A percentile compares a stretch with the other conserved stretches of the same genome.
Evolutionary conservation across 192 early-diverging fungal genomes (phyloP).

Genomic region (Paraglomus occultum): DNA sequence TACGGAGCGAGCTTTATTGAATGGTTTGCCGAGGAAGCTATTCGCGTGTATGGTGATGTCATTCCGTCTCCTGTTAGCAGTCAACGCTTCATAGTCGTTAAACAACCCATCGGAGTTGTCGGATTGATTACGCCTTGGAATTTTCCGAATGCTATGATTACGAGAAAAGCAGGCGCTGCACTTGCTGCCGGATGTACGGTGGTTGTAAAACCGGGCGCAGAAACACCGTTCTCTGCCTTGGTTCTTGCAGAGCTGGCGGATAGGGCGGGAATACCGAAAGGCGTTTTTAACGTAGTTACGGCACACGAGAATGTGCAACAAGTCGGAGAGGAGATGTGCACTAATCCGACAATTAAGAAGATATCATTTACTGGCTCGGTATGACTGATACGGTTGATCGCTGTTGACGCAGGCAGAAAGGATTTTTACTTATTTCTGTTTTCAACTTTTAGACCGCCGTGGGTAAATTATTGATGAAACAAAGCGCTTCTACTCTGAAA

Average conservation of each 20-base stretch:
- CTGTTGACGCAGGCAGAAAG: background rate
- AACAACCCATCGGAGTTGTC: conserved; percentile 77
- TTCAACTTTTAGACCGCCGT: conserved; percentile 49
- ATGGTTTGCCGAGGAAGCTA: conserved; percentile 88
- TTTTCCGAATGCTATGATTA: conserved; percentile 85
- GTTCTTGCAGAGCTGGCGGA: conserved; percentile 52
- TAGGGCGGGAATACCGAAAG: conserved; percentile 62
- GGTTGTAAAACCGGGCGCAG: conserved; percentile 68
- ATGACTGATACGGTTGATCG: conserved; percentile 5
- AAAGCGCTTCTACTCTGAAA: conserved; percentile 64
- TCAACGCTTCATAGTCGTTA: conserved; percentile 64
- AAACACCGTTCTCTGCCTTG: conserved; percentile 54
- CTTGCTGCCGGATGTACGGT: conserved; percentile 74
- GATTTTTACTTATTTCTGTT: background rate
- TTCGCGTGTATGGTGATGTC: conserved; percentile 71
- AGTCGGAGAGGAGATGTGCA: conserved; percentile 55
- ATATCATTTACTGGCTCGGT: conserved; percentile 80
- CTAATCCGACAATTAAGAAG: conserved; percentile 60
- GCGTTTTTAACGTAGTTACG: conserved; percentile 69
- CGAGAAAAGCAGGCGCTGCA: conserved; percentile 71
- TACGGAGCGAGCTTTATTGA: conserved; percentile 63
- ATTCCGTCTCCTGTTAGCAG: conserved; percentile 58
- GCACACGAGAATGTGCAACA: conserved; percentile 46
- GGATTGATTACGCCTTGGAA: conserved; percentile 74
- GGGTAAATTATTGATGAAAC: conserved; percentile 63